Conservation (phyloP, 768 basidiomycete species). For the Macrolepiota fuliginosa region DNA sequence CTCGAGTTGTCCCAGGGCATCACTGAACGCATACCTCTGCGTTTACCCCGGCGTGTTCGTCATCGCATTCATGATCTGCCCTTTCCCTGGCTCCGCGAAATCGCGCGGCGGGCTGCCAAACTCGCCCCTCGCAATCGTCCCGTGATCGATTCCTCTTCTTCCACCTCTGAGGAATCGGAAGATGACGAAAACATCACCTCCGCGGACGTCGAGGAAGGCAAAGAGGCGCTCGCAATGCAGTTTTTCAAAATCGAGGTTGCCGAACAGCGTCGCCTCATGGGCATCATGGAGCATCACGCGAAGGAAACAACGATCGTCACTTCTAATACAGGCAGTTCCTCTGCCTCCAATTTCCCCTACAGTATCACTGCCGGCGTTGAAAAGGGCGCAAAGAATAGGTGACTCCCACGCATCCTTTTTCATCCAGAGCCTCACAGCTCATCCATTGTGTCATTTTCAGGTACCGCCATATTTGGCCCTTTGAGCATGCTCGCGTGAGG, state of each 20-base stretch:
- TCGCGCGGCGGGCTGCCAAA: conserved; percentile 52
- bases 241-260: conserved; percentile 91
- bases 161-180: conserved; percentile 28
- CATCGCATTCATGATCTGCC: conserved; percentile 72
- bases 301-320: conserved; percentile 44
- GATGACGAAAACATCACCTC: conserved; percentile 28
- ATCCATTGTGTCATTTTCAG: conserved; percentile 33
- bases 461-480: conserved; percentile 97
- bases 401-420: conserved; percentile 14
- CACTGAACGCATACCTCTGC: conserved; percentile 81
- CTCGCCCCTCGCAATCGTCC: conserved; percentile 19
- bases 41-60: conserved; percentile 46
- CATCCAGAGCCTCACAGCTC: background rate
- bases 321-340: conserved; percentile 13
- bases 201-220: conserved; percentile 58
- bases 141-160: conserved; percentile 20
- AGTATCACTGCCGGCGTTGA: conserved; percentile 96
- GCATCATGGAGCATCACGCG: conserved; percentile 89
- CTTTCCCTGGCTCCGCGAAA: conserved; percentile 73
- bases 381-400: conserved; percentile 93
- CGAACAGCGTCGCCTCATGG: conserved; percentile 85
- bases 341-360: conserved; percentile 61
- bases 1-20: conserved; percentile 72
- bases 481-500: conserved; percentile 89
- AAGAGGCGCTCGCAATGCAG: conserved; percentile 84